Conservation (phyloP, 2,329 filamentous ascomycete species). For the Ascochyta clinopodiicola region DNA sequence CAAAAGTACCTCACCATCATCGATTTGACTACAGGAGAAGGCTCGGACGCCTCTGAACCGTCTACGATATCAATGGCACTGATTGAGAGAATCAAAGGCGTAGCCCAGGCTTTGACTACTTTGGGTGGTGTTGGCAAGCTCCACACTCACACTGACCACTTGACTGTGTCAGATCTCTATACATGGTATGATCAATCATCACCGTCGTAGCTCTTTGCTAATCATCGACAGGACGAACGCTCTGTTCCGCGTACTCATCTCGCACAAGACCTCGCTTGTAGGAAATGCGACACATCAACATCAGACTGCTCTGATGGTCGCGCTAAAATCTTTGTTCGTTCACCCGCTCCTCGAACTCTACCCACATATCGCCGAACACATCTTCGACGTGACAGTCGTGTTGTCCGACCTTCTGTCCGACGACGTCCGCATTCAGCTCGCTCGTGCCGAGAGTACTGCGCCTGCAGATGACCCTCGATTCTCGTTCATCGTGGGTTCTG, state of each 20-base stretch:
- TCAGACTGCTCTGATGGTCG: slow-evolving; percentile 40
- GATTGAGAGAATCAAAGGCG: slow-evolving; percentile 41
- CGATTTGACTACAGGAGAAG: slow-evolving; percentile 35
- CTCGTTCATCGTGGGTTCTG: slow-evolving; percentile 50
- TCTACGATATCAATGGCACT: slow-evolving; percentile 32
- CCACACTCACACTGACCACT: background rate
- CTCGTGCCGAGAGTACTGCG: slow-evolving; percentile 35
- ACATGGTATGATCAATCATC: slow-evolving; percentile 29
- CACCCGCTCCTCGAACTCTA: slow-evolving; percentile 47
- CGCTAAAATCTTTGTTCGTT: slow-evolving; percentile 48
- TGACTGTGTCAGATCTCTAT: slow-evolving; percentile 23
- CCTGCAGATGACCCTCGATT: slow-evolving; percentile 44
- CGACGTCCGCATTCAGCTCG: slow-evolving; percentile 45
- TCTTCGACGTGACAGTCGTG: slow-evolving; percentile 53
- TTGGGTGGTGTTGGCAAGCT: slow-evolving; percentile 1
- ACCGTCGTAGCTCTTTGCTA: slow-evolving; percentile 6
- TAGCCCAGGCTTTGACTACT: slow-evolving; percentile 35
- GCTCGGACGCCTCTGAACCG: slow-evolving; percentile 24
- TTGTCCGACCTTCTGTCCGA: slow-evolving; percentile 52
- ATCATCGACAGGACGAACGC: slow-evolving; percentile 38
- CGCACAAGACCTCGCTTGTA: slow-evolving; percentile 41
- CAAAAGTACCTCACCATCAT: slow-evolving; percentile 46
- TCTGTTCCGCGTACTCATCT: slow-evolving; percentile 50
- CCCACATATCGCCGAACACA: slow-evolving; percentile 47
- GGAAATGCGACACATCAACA: slow-evolving; percentile 38